phyloP scores from a whole-genome alignment of 768 basidiomycete genomes.

The Termitomyces heimii region DNA sequence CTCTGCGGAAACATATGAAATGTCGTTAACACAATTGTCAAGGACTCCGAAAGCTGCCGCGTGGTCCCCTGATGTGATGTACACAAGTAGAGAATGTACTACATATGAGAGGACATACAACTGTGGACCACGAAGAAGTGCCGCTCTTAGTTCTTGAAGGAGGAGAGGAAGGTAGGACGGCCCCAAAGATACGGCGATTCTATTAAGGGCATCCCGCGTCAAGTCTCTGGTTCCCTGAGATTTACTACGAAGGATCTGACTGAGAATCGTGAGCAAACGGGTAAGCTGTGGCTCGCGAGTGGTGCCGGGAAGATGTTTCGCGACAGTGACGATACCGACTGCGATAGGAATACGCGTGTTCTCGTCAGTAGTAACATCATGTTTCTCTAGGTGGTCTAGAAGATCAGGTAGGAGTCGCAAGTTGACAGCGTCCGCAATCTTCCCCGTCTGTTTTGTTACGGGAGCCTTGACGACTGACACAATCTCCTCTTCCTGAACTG shows the following conservation, averaged over 20 bases:
- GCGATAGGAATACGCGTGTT: conserved; percentile 84
- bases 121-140: conserved; percentile 87
- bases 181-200: conserved; percentile 70
- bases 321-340: conserved; percentile 80
- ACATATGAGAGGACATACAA: conserved; percentile 88
- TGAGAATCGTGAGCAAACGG: conserved; percentile 75
- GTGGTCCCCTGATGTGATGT: conserved; percentile 63
- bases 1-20: conserved; percentile 77
- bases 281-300: conserved; percentile 63
- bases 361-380: conserved; percentile 75
- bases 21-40: conserved; percentile 72
- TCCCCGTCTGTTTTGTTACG: conserved; percentile 17
- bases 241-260: conserved; percentile 87
- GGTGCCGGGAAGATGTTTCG: conserved; percentile 66
- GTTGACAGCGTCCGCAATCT: conserved; percentile 74
- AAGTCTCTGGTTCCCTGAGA: conserved; percentile 92
- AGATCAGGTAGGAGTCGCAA: conserved; percentile 72
- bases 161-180: conserved; percentile 67
- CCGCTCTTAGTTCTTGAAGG: conserved; percentile 76
- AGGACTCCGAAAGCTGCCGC: conserved; percentile 51
- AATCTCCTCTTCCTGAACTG: background rate
- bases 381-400: conserved; percentile 74
- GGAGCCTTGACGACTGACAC: background rate
- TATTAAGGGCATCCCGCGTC: conserved; percentile 74
- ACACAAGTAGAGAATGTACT: conserved; percentile 74